Conservation (phyloP, 768 basidiomycete genomes). For the Lentinula lateritia region DNA sequence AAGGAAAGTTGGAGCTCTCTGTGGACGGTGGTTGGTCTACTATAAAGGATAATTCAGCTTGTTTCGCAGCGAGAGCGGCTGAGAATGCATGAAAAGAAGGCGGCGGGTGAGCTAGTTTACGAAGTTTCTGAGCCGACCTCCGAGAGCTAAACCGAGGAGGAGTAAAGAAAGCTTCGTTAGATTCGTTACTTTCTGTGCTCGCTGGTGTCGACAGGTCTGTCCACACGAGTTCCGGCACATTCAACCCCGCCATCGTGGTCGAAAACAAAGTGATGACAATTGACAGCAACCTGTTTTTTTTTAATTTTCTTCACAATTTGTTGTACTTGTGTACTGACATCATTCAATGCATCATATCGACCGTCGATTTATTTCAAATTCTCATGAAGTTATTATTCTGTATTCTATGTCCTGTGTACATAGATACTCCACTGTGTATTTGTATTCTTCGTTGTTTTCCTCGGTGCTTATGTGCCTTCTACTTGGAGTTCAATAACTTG, state of each 20-base stretch:
- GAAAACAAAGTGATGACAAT: not conserved
- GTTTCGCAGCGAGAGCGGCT: not conserved
- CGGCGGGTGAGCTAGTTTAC: conserved; percentile 4
- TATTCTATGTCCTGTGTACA: no score
- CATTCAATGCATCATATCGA: not conserved
- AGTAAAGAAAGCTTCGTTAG: not conserved
- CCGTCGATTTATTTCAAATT: no score
- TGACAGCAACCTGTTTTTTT: no score
- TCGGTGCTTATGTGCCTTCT: not conserved
- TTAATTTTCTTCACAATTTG: no score
- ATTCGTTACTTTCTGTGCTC: not conserved
- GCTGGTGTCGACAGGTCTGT: not conserved
- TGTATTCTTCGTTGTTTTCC: no score
- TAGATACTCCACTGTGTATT: no score
- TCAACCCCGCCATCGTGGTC: not conserved
- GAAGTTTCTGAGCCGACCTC: not conserved
- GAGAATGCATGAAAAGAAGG: conserved; percentile 3
- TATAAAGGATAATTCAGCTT: not conserved
- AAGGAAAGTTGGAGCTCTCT: not conserved
- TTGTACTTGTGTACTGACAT: not conserved
- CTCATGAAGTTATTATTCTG: no score
- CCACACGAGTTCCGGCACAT: not conserved
- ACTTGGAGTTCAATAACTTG: not conserved
- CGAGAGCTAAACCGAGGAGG: not conserved
- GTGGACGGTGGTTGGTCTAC: not conserved